phyloP scores from a whole-genome alignment of 345 rosid genomes.

The Aurinia saxatilis region DNA sequence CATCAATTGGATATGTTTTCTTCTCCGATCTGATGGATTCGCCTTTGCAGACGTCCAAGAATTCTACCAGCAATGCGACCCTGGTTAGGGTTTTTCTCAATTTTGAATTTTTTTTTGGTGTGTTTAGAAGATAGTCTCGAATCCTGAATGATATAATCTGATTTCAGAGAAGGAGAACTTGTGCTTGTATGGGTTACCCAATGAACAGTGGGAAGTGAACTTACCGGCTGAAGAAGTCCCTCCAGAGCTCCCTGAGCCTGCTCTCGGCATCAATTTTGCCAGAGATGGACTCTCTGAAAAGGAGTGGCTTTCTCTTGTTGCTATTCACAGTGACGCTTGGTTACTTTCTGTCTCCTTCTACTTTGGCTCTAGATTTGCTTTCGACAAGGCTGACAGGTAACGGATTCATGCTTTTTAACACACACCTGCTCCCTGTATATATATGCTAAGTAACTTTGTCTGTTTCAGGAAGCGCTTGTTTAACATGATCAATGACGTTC shows the following conservation, averaged over 20 bases:
- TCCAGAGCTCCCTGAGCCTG: conserved; percentile 88
- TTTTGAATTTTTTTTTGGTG: no score
- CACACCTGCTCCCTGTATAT: neutral
- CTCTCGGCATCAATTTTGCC: conserved; percentile 78
- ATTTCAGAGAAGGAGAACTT: conserved; percentile 82
- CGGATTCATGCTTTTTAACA: neutral
- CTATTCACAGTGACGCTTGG: conserved; percentile 86
- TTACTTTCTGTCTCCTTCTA: conserved; percentile 69
- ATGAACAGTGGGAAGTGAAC: conserved; percentile 71
- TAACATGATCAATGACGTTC: conserved; percentile 61
- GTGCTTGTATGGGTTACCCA: conserved; percentile 71
- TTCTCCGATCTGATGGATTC: conserved; percentile 19
- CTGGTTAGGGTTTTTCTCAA: conserved; percentile 54
- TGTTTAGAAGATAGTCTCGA: neutral
- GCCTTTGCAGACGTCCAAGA: conserved; percentile 57
- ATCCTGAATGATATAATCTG: neutral
- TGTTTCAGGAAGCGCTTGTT: conserved; percentile 60
- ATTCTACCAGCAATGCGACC: conserved; percentile 74
- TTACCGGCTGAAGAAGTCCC: conserved; percentile 89
- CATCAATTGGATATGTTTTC: neutral
- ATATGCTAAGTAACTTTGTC: neutral
- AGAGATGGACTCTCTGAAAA: conserved; percentile 77
- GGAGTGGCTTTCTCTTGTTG: conserved; percentile 76
- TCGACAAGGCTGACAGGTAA: conserved; percentile 63
- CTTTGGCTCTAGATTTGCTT: conserved; percentile 70